A percentile compares a stretch with the other conserved stretches of the same genome.
Evolutionary conservation across 1,284 basidiomycete genomes (phyloP).

Genomic region (Xerocomus nothofagi): DNA sequence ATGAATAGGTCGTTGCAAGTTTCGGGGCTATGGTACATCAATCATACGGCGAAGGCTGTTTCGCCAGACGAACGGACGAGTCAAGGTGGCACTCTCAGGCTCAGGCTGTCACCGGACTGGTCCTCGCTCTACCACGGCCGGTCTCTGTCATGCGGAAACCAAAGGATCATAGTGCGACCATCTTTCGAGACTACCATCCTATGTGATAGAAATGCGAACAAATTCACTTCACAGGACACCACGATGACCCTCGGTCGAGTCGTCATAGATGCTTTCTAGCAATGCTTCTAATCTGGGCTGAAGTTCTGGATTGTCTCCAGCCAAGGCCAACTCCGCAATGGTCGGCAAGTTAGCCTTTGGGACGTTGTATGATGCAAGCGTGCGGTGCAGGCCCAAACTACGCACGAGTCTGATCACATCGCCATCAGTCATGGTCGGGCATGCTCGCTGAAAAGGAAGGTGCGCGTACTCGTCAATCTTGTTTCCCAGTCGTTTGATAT

Average conservation of each 20-base stretch:
- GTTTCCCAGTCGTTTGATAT: conserved; percentile 52
- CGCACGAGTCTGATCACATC: conserved; percentile 47
- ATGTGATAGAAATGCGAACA: background rate
- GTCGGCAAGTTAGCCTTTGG: conserved; percentile 51
- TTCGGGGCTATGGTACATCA: conserved; percentile 9
- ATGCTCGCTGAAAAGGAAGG: background rate
- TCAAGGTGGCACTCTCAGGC: background rate
- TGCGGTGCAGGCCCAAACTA: conserved; percentile 56
- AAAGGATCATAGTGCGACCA: too few species aligned
- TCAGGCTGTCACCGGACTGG: background rate
- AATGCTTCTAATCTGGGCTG: conserved; percentile 43
- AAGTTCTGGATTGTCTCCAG: conserved; percentile 39
- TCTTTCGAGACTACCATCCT: too few species aligned
- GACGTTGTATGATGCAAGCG: conserved; percentile 58
- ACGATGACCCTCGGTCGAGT: background rate
- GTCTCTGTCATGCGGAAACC: too few species aligned
- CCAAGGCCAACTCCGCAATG: conserved; percentile 53
- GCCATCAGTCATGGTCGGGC: background rate
- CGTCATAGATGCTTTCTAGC: conserved; percentile 47
- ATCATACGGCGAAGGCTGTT: conserved; percentile 2
- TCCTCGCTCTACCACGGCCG: background rate
- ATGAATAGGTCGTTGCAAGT: conserved; percentile 12
- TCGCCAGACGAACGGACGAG: background rate
- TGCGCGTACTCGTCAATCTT: conserved; percentile 53
- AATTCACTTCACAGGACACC: background rate